Evolutionary conservation across 306 rosid species (phyloP).

Genomic region (Sesbania bispinosa): DNA sequence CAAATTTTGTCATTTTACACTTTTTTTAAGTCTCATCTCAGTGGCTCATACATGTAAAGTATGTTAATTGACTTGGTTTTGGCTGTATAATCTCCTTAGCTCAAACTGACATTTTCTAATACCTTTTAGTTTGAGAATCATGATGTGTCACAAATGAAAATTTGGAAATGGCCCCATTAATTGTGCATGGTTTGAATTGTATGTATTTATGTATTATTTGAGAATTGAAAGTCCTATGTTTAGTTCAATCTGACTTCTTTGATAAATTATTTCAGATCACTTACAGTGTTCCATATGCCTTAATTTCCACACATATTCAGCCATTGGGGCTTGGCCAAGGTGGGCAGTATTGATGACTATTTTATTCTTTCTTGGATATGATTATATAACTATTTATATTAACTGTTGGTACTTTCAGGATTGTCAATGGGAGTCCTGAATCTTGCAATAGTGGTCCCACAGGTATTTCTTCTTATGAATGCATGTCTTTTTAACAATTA

Average conservation of each 20-base stretch:
- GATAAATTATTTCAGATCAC: conserved; percentile 69
- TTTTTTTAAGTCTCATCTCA: neutral
- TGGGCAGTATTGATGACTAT: conserved; percentile 24
- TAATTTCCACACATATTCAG: conserved; percentile 73
- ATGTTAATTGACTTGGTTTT: conserved; percentile 21
- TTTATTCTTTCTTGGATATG: conserved; percentile 16
- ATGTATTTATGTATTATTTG: neutral
- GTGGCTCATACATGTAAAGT: neutral
- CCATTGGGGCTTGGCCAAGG: conserved; percentile 96
- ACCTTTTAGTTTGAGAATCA: conserved; percentile 3
- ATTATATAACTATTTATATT: conserved; percentile 21
- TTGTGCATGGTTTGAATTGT: neutral
- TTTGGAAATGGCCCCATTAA: neutral
- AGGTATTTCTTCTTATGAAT: conserved; percentile 51
- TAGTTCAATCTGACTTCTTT: conserved; percentile 22
- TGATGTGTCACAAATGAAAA: conserved; percentile 8
- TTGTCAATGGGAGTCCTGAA: conserved; percentile 93
- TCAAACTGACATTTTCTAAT: neutral
- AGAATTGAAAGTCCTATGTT: conserved; percentile 11
- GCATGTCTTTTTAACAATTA: neutral
- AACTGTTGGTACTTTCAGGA: conserved; percentile 53
- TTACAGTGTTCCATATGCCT: conserved; percentile 91
- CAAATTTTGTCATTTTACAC: conserved; percentile 10
- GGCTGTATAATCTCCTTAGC: neutral
- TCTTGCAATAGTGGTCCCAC: conserved; percentile 86